Base-by-base conservation (phyloP, 768 basidiomycete genomes). In the Tephrocybe sp. region DNA sequence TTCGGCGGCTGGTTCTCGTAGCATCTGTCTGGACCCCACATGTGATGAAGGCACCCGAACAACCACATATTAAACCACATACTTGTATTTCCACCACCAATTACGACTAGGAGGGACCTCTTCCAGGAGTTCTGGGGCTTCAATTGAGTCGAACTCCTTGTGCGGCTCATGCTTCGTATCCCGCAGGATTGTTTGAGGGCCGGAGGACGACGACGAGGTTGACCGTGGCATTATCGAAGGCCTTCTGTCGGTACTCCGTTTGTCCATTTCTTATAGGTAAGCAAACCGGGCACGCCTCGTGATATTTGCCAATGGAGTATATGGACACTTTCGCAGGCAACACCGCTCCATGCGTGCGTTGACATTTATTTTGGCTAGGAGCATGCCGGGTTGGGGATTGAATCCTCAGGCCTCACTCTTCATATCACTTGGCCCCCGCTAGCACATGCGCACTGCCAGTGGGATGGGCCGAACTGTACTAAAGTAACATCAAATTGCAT, bases 1-100 rank as follows among this genome's bases (percentile, higher is more conserved):
- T 59, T 82, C 80, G 19, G 79, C 81, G 6, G 72, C 70, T n/a
- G 76, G 60, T 52, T 68, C 67, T 32, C 67, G 64, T 13, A 70
- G 54, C 46, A 63, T 57, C 54, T 69, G 65, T 17, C 68, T 67
- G 23, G 3, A 17, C 42, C 12, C 11, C 45, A 30, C n/a, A 39
- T 38, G 23, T 11, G 30, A 34, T 23, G 12, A 46, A 23, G 26
- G 39, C 36, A 30, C 20, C 11, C 33, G 19, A 4, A 2, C 14
- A 13, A 39, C n/a, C 0, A n/a, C 9, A 41, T 4, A 23, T 19
- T n/a, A 20, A 38, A 48, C 5, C 17, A 51, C 56, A 34, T 38
- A 68, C 65, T 62, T 62, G 48, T 65, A 68, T 41, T 55, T 62
- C 62, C 64, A 62, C 66, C 65, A 68, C 58, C 61, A 51, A 20